A percentile compares a stretch with the other conserved stretches of the same genome.
phyloP scores from a whole-genome alignment of 768 basidiomycete genomes.

The Floccularia luteovirens region DNA sequence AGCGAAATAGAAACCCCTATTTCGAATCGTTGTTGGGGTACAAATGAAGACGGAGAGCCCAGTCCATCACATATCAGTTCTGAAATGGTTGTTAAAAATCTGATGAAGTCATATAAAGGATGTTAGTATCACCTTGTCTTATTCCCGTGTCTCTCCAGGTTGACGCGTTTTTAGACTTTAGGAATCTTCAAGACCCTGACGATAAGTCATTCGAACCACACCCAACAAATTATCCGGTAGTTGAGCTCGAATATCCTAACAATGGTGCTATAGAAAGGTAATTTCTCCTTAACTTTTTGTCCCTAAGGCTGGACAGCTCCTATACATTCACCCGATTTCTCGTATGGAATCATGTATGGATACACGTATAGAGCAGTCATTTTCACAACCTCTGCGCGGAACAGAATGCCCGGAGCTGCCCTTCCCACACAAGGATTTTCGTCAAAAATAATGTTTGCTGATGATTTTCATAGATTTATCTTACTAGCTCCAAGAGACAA shows the following conservation, averaged over 20 bases:
- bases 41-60: constrained; percentile 41
- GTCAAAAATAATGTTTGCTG: no score
- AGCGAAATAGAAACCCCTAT: constrained; percentile 25
- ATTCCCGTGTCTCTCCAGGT: constrained; percentile 2
- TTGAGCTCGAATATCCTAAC: constrained; percentile 77
- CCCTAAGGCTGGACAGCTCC: no score
- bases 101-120: constrained; percentile 62
- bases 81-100: constrained; percentile 50
- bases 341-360: no score
- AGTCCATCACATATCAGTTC: constrained; percentile 52
- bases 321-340: no score
- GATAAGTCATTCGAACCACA: constrained; percentile 62
- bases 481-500: constrained; percentile 76
- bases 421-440: not conserved
- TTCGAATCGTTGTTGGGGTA: constrained; percentile 40
- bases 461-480: constrained; percentile 44
- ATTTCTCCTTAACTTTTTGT: no score
- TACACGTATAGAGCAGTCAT: not conserved
- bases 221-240: constrained; percentile 53
- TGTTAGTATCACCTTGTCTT: constrained; percentile 37
- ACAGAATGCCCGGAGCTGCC: no score
- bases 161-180: constrained; percentile 47
- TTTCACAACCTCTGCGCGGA: not conserved
- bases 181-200: constrained; percentile 51
- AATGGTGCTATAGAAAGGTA: constrained; percentile 61